Conservation (phyloP, 2,329 filamentous ascomycete species). For the Myotisia sp. region DNA sequence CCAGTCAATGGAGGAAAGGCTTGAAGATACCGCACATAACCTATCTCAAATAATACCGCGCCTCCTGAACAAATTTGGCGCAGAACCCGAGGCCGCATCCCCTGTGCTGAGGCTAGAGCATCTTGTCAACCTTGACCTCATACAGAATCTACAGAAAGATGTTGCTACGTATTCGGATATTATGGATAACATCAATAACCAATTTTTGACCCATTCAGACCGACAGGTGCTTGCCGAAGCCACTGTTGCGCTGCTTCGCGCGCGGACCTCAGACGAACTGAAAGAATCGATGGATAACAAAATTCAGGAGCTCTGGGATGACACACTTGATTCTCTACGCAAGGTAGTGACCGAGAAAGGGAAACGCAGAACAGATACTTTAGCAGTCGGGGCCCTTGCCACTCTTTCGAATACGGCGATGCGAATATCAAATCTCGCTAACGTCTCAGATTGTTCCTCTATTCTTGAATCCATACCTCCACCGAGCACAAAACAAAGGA, state of each 20-base stretch:
- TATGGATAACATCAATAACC: conserved; percentile 81
- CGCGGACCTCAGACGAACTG: conserved; percentile 72
- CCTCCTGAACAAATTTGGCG: conserved; percentile 83
- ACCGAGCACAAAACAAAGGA: conserved; percentile 26
- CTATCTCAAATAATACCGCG: conserved; percentile 68
- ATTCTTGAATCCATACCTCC: conserved; percentile 48
- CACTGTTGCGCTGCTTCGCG: conserved; percentile 66
- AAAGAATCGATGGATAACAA: conserved; percentile 74
- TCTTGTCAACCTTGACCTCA: conserved; percentile 70
- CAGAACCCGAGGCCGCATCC: conserved; percentile 72
- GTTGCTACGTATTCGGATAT: conserved; percentile 64
- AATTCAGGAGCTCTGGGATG: conserved; percentile 72
- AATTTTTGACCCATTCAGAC: conserved; percentile 86
- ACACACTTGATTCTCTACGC: conserved; percentile 57
- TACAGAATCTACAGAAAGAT: conserved; percentile 78
- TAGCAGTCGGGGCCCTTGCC: conserved; percentile 50
- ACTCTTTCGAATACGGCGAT: conserved; percentile 60
- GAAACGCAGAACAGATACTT: conserved; percentile 33
- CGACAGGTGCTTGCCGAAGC: conserved; percentile 74
- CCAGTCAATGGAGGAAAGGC: conserved; percentile 50
- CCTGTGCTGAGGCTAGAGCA: conserved; percentile 76
- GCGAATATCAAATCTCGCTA: conserved; percentile 67
- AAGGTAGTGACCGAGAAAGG: conserved; percentile 57
- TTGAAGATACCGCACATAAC: conserved; percentile 58
- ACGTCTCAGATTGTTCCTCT: conserved; percentile 63